Conservation (phyloP, 1,284 basidiomycete genomes). For the Coriolopsis trogii region DNA sequence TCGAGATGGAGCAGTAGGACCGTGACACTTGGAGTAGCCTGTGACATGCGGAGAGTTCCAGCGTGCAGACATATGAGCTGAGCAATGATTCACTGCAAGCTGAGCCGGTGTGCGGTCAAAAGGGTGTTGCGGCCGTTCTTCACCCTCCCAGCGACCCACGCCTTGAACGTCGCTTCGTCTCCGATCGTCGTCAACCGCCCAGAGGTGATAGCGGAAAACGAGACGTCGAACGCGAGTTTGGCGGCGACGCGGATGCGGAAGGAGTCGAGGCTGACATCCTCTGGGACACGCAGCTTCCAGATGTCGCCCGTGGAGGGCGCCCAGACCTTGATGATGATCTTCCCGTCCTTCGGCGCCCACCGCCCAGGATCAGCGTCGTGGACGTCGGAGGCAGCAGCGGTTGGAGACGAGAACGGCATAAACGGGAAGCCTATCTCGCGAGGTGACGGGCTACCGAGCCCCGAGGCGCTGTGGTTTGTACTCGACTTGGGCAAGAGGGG, state of each 20-base stretch:
- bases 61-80: too few relatives aligned
- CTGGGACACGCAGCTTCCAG: constrained; percentile 42
- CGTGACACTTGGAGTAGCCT: too few relatives aligned
- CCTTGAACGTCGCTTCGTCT: constrained; percentile 29
- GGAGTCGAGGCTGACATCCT: constrained; percentile 30
- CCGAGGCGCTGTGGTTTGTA: constrained; percentile 5
- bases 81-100: constrained; percentile 18
- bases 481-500: constrained; percentile 16
- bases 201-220: constrained; percentile 25
- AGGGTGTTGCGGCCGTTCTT: constrained; percentile 30
- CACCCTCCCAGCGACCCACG: constrained; percentile 30
- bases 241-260: constrained; percentile 37
- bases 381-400: neutral
- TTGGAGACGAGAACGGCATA: neutral
- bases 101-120: constrained; percentile 27
- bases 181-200: constrained; percentile 16
- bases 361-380: constrained; percentile 7
- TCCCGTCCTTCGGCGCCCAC: constrained; percentile 39
- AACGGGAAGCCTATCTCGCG: constrained; percentile 14
- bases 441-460: constrained; percentile 4
- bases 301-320: constrained; percentile 43
- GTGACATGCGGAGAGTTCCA: too few relatives aligned
- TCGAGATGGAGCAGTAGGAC: too few relatives aligned
- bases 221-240: constrained; percentile 41
- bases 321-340: constrained; percentile 44